Evolutionary conservation across 2,329 filamentous ascomycete genomes (phyloP).

Genomic region (Endocalyx cinctus): DNA sequence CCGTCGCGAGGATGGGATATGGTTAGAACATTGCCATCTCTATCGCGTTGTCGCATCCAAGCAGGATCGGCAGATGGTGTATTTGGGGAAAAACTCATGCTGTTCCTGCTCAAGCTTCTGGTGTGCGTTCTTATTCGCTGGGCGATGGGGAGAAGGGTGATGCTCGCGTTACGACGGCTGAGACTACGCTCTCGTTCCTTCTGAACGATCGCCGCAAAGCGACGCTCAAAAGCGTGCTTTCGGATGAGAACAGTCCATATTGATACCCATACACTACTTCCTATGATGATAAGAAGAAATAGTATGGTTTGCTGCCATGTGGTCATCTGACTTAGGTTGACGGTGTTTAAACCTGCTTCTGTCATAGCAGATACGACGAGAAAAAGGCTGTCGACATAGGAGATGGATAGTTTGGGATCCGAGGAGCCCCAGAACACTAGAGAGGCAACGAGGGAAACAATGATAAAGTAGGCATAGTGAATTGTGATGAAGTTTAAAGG

Average conservation of each 20-base stretch:
- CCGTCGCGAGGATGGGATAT: conserved; percentile 19
- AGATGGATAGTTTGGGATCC: conserved; percentile 44
- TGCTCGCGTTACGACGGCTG: conserved; percentile 17
- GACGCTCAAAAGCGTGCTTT: conserved; percentile 56
- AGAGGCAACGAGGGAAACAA: conserved; percentile 48
- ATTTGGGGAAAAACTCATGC: too few relatives aligned
- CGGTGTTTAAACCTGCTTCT: conserved; percentile 56
- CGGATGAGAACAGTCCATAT: conserved; percentile 58
- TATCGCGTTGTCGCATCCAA: too few relatives aligned
- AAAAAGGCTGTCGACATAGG: conserved; percentile 61
- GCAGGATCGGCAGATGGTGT: too few relatives aligned
- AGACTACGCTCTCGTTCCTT: conserved; percentile 32
- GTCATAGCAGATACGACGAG: conserved; percentile 63
- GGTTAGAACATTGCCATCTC: background rate
- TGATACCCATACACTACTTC: conserved; percentile 60
- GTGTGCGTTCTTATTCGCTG: conserved; percentile 17
- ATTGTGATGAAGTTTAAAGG: conserved; percentile 58
- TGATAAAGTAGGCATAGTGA: conserved; percentile 63
- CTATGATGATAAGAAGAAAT: conserved; percentile 58
- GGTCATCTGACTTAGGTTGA: conserved; percentile 58
- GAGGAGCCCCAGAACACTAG: conserved; percentile 57
- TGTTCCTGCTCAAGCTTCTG: conserved; percentile 5
- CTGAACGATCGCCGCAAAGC: conserved; percentile 50
- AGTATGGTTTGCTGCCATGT: conserved; percentile 63
- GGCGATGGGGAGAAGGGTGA: conserved; percentile 23